Evolutionary conservation across 2,329 filamentous ascomycete genomes (phyloP), one percentile per base, ranked within the genome.

Genomic region (Teratosphaeria nubilosa): DNA sequence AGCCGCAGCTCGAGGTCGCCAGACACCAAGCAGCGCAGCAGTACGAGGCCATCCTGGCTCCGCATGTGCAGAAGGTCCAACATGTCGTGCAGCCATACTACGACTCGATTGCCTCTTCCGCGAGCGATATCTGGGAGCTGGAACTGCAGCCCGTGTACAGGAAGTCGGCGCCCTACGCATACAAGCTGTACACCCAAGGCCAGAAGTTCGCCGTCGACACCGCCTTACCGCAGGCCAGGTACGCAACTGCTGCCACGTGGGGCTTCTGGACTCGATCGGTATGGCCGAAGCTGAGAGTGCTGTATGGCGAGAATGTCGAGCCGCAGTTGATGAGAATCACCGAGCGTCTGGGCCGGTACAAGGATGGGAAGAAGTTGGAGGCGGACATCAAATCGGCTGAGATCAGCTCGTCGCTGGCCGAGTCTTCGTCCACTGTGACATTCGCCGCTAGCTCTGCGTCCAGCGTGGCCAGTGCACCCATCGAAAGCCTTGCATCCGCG

Each of bases 251-350:
- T 58, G 84, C 84, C 59, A 82, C 82, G 0, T 82, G 84, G 59
- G 75, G 81, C 13, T 92, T 96, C 68, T 75, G 95, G 34, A 83
- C 90, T 59, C 82, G 83, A 53, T 86, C 85, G 1, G 77, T 97
- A 16, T 94, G 89, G 86, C 92, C 92, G 1, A 86, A 87, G 63
- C 62, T 96, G 11, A 84, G 87, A 27, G 80, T 88, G 14, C 76
- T 96, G 5, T 97, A 97, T 69, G 83, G 86, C 11, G 86, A 96
- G 69, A 96, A 95, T 66, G 91, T 99, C 3, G 91, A 97, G 75
- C 95, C 95, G 14, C 95, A 99, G 73, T 80, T 99, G 14, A 83
- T 92, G 58, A 90, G 91, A 67, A 97, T 99, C 67, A 89, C 90
- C 13, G 88, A 96, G 75, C 86, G 91, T 52, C 81, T 99, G 11